Base-by-base conservation (phyloP, 1,284 basidiomycete genomes). In the Wolfiporia cocos region DNA sequence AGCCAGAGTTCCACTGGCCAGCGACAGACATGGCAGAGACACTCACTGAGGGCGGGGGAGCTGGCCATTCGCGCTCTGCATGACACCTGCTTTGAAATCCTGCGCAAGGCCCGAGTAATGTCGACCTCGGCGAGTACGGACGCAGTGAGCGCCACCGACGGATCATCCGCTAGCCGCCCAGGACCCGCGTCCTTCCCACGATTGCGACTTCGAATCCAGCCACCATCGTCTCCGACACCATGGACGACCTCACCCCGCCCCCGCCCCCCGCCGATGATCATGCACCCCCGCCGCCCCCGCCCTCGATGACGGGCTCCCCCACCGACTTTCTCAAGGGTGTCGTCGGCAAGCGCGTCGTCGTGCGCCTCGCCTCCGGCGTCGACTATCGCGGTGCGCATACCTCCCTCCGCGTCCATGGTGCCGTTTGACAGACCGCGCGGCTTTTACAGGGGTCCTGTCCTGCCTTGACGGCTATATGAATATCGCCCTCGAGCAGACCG, bases 391-490 rank as follows among this genome's bases (percentile, higher is more conserved):
- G 95, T 92, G 50, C 42, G 80, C 64, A 9, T 34, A 29, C 26
- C 39, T 23, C 47, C 37, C 12, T 31, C 12, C 21, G 26, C n/a
- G n/a, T n/a, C n/a, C n/a, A n/a, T n/a, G n/a, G n/a, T n/a, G n/a
- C n/a, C n/a, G n/a, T n/a, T n/a, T n/a, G n/a, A n/a, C n/a, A n/a
- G n/a, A n/a, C n/a, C n/a, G n/a, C n/a, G n/a, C n/a, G n/a, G n/a
- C n/a, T n/a, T n/a, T n/a, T n/a, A 0, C 50, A 97, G 94, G 94
- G 29, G 75, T 93, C 1, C 70, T 99, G n/a, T 94, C 92, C 5
- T 98, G 96, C 62, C 74, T 99, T 18, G 96, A 99, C 64, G 96
- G 94, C 0, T 93, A 92, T 63, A 93, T 99, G 96, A 99, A 99
- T 68, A 97, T 99, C 43, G 95, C 93, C 3, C 70, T 99, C 35